These are phyloP conservation scores for Hericium coralloides DNA, from an alignment of 768 basidiomycete species.

Conservation along the genomic window DNA sequence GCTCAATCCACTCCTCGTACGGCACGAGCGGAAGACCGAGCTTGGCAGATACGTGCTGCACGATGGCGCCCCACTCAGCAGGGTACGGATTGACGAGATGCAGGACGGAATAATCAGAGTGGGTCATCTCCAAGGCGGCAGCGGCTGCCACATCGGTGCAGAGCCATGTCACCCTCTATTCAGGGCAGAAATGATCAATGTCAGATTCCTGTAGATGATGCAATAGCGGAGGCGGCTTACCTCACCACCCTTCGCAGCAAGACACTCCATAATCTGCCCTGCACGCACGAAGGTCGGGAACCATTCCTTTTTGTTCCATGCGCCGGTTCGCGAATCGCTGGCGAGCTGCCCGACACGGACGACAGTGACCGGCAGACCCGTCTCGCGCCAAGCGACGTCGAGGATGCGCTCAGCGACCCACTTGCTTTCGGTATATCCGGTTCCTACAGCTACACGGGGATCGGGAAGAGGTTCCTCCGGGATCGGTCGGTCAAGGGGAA, in stretches of 20 bases:
- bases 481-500: background rate
- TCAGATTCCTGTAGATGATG: background rate
- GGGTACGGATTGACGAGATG: slow-evolving; percentile 10
- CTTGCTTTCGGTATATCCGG: slow-evolving; percentile 5
- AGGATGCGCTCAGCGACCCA: slow-evolving; percentile 6
- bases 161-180: slow-evolving; percentile 8
- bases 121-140: slow-evolving; percentile 6
- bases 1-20: slow-evolving; percentile 4
- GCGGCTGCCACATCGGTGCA: slow-evolving; percentile 8
- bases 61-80: background rate
- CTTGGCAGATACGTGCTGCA: background rate
- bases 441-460: background rate
- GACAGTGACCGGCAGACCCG: background rate
- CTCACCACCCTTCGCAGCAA: background rate
- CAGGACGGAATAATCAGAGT: background rate
- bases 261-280: background rate
- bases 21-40: background rate
- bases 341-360: slow-evolving; percentile 2
- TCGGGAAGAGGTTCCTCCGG: background rate
- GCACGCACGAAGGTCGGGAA: background rate
- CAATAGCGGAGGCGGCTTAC: background rate
- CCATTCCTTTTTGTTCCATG: slow-evolving; percentile 1
- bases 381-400: background rate
- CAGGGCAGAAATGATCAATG: background rate
- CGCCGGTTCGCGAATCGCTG: background rate